Evolutionary conservation across 208 protist species (phyloP), one percentile per base, ranked within the genome.

Genomic region (Crithidia bombi): DNA sequence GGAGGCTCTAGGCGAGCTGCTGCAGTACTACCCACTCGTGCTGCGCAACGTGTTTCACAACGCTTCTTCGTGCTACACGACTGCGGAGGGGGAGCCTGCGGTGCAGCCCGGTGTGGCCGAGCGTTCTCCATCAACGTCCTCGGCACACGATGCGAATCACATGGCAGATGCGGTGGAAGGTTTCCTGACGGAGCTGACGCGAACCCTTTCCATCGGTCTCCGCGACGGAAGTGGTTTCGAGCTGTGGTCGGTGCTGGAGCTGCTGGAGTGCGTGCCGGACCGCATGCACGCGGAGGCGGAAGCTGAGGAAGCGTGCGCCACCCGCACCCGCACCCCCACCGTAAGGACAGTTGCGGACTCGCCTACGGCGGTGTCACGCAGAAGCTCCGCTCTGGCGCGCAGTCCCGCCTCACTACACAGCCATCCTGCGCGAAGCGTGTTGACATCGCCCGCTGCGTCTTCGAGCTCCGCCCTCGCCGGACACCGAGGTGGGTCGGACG

Each of bases 211-310:
- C 2, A 44, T 74, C 15, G 83, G 81, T 23, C 78, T 92, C 21
- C 39, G 71, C 38, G 69, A 76, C 14, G 73, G 57, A 6, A 41
- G 36, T 21, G 62, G 59, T 4, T 38, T 75, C 19, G 76, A 85
- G 21, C 55, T 89, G 51, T 89, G 83, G 86, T 70, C 74, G n/a
- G 81, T 92, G 25, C 71, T 92, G 19, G 78, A 86, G 47, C 82
- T 85, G 30, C 69, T 92, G 3, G 56, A 77, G 43, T 71, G 64
- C 44, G 63, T 73, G 33, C 39, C 64, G 52, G 50, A 39, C 19
- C 73, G 73, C 25, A 47, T 69, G 44, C 65, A 55, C 41, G 59
- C 69, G 11, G 69, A 28, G 6, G 69, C 69, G 1, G 58, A 59
- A 30, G 47, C 58, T 12, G 36, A 61, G 55, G 55, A 19, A 47